These are phyloP conservation scores for Russula vinacea DNA, from an alignment of 768 basidiomycete genomes.

Conservation along the genomic window DNA sequence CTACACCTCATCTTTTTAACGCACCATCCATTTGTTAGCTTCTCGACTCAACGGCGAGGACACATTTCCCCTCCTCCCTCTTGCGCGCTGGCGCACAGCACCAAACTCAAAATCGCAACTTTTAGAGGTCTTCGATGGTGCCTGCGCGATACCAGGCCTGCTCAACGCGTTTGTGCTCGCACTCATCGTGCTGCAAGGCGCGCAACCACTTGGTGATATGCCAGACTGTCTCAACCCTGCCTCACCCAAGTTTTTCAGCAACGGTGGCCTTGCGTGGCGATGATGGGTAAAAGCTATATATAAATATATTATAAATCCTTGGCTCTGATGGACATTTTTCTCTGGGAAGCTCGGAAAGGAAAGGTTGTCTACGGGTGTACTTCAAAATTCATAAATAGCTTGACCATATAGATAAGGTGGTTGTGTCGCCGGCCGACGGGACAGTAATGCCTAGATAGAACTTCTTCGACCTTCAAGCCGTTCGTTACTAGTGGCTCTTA, in stretches of 20 bases:
- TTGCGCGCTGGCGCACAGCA: slow-evolving; percentile 22
- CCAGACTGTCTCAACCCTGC: slow-evolving; percentile 7
- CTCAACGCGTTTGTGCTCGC: slow-evolving; percentile 22
- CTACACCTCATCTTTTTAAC: neutral
- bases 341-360: neutral
- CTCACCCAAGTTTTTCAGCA: slow-evolving; percentile 14
- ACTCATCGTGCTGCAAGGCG: slow-evolving; percentile 19
- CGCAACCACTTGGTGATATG: slow-evolving; percentile 20
- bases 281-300: neutral
- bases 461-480: neutral
- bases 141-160: slow-evolving; percentile 11
- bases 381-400: neutral
- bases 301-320: neutral
- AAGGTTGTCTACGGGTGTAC: neutral
- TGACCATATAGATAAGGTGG: slow-evolving; percentile 8
- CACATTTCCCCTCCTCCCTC: slow-evolving; percentile 2
- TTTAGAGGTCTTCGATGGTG: slow-evolving; percentile 20
- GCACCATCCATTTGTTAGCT: neutral
- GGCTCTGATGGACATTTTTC: neutral
- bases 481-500: neutral
- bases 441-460: slow-evolving; percentile 14
- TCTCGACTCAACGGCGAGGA: neutral
- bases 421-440: slow-evolving; percentile 13
- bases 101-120: slow-evolving; percentile 10
- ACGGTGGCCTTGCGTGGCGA: neutral